Percentiles rank a stretch among this genome's conserved stretches.
phyloP scores from a whole-genome alignment of 306 rosid genomes.

The Comarum palustre region DNA sequence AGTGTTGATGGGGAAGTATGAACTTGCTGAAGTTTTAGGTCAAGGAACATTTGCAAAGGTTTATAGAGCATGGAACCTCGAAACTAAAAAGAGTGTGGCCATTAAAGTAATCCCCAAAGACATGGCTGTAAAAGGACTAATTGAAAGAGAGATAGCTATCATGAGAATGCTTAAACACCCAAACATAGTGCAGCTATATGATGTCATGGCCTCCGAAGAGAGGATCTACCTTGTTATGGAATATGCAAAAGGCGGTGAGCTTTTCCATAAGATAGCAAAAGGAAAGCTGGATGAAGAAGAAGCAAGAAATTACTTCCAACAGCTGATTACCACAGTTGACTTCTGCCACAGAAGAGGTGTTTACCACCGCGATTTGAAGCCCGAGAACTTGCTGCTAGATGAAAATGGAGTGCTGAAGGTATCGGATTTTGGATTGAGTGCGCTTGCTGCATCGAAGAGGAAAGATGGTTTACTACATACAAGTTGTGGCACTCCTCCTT shows the following conservation, averaged over 20 bases:
- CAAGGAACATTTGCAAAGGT: conserved; percentile 56
- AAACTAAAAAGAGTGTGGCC: conserved; percentile 41
- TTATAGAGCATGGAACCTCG: conserved; percentile 39
- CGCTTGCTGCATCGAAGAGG: conserved; percentile 37
- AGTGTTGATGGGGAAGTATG: conserved; percentile 48
- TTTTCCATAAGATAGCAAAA: conserved; percentile 39
- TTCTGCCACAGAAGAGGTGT: conserved; percentile 62
- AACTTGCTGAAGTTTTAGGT: conserved; percentile 47
- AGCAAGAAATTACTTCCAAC: conserved; percentile 44
- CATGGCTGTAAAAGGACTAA: conserved; percentile 32
- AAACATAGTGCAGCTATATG: conserved; percentile 43
- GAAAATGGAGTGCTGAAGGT: conserved; percentile 48
- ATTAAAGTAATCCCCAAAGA: conserved; percentile 45
- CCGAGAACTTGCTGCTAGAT: conserved; percentile 51
- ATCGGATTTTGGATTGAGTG: conserved; percentile 58
- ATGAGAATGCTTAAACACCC: conserved; percentile 52
- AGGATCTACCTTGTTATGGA: conserved; percentile 50
- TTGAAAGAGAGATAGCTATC: conserved; percentile 42
- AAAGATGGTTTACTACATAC: conserved; percentile 49
- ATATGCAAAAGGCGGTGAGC: conserved; percentile 55
- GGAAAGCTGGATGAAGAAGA: conserved; percentile 47
- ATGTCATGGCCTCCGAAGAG: conserved; percentile 43
- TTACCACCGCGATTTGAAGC: conserved; percentile 58
- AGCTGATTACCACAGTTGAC: conserved; percentile 48
- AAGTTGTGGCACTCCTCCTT: conserved; percentile 54